Base-by-base conservation (phyloP, 2,329 filamentous ascomycete genomes). In the Xenosphaeropsis pyriputrescens region DNA sequence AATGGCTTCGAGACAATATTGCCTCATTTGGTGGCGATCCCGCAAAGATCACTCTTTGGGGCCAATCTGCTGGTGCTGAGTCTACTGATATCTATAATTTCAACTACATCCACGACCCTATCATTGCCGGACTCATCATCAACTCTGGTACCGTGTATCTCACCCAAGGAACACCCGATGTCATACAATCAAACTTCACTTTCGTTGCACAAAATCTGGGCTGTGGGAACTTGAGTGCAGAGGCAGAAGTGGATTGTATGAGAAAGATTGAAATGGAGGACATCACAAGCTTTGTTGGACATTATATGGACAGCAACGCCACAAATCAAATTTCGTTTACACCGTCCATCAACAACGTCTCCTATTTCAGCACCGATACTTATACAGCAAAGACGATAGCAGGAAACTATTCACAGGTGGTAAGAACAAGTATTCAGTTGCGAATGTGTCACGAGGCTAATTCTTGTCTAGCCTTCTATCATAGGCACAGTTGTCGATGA, bases 1-100 rank as follows among this genome's bases (percentile, higher is more conserved):
- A 63, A 43, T 81, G 76, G 76, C 65, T 80, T 18, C 60, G 63
- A 41, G 59, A 66, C 18, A 79, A 79, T 50, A 70, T 76, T 36
- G 65, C 53, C 2, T 57, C 56, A 2, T 77, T 81, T 51, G 75
- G 75, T 0, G 77, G 75, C 2, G 68, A 79, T 44, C 57, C 59
- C 1, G 53, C 55, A 2, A 65, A 70, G 41, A 64, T 80, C 22
- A 69, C 64, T 1, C 53, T 72, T 32, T 72, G 63, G 58, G 69
- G 67, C 29, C 66, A 75, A 54, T 68, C 62, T 3, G 67, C 70
- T 0, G 70, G 70, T 12, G 67, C 57, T 18, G 29, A 36, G 12
- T 45, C 45, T 5, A 41, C 40, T 8, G 48, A 49, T 32, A 39
- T 29, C 17, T 42, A 50, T 35, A 37, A 36, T 16, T 50, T 41